A percentile compares a stretch with the other conserved stretches of the same genome.
phyloP scores from a whole-genome alignment of 2,329 filamentous ascomycete species.

The Talaromyces pinophilus region DNA sequence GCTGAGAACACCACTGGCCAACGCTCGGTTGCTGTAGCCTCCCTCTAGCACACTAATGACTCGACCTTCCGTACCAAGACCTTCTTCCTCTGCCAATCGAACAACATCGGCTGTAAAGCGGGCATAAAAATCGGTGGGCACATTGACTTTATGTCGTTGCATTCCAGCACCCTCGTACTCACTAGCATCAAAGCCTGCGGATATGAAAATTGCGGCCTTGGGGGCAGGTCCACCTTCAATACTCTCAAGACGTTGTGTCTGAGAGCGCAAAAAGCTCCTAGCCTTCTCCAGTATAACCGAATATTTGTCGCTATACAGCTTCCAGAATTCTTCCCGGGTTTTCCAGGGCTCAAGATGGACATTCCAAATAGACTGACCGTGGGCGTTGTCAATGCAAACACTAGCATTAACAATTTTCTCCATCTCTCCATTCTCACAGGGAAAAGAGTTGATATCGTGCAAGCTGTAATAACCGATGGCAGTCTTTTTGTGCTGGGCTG shows the following conservation, averaged over 20 bases:
- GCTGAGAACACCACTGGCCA: conserved; percentile 84
- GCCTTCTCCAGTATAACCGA: conserved; percentile 76
- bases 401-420: conserved; percentile 94
- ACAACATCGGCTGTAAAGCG: conserved; percentile 84
- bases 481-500: conserved; percentile 74
- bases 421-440: conserved; percentile 89
- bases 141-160: conserved; percentile 94
- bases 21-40: conserved; percentile 89
- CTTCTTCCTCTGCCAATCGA: conserved; percentile 76
- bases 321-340: conserved; percentile 82
- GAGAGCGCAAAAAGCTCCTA: conserved; percentile 70
- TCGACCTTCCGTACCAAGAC: conserved; percentile 74
- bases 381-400: conserved; percentile 89
- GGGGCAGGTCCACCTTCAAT: conserved; percentile 62
- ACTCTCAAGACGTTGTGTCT: conserved; percentile 65
- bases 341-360: conserved; percentile 90
- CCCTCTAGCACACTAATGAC: conserved; percentile 94
- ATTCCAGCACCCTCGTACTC: conserved; percentile 91
- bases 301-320: conserved; percentile 79
- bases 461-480: conserved; percentile 94
- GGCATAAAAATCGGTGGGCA: conserved; percentile 95
- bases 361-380: conserved; percentile 94
- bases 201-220: conserved; percentile 88
- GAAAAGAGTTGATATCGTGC: conserved; percentile 98
- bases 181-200: conserved; percentile 94